These are phyloP conservation scores for Porpolomopsis calyptriformis DNA, from an alignment of 768 basidiomycete genomes.

Conservation along the genomic window DNA sequence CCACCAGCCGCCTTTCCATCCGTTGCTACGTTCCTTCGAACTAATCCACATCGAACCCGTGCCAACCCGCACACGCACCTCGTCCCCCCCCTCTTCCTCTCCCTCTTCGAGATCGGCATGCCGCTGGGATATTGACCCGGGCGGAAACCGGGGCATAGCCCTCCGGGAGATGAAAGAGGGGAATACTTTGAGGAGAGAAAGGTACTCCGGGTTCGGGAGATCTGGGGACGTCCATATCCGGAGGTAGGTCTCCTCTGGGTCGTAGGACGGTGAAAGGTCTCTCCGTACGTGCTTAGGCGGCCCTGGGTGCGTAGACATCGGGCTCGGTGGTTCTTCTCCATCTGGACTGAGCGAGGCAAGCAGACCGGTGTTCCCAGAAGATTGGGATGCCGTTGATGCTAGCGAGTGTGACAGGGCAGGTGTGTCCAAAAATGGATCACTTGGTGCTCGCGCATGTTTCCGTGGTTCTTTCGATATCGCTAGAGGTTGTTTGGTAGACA, in stretches of 20 bases:
- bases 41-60: slow-evolving; percentile 83
- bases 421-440: slow-evolving; percentile 73
- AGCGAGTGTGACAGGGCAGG: slow-evolving; percentile 46
- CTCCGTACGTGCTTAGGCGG: slow-evolving; percentile 18
- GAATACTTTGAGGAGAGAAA: slow-evolving; percentile 60
- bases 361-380: slow-evolving; percentile 26
- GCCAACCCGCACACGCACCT: slow-evolving; percentile 55
- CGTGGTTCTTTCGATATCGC: slow-evolving; percentile 33
- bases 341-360: slow-evolving; percentile 23
- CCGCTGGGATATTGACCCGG: slow-evolving; percentile 23
- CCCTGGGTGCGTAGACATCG: slow-evolving; percentile 16
- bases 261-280: slow-evolving; percentile 21
- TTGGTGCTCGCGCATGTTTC: slow-evolving; percentile 63
- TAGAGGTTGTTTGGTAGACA: slow-evolving; percentile 29
- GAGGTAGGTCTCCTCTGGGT: slow-evolving; percentile 24
- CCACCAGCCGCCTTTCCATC: slow-evolving; percentile 76
- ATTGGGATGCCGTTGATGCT: slow-evolving; percentile 44
- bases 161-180: slow-evolving; percentile 66
- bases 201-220: slow-evolving; percentile 63
- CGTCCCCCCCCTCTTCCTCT: slow-evolving; percentile 42
- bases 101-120: slow-evolving; percentile 61
- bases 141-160: slow-evolving; percentile 63
- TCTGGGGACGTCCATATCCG: slow-evolving; percentile 79
- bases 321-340: slow-evolving; percentile 33
- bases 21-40: slow-evolving; percentile 42